Percentiles rank a stretch among this genome's conserved stretches.
These are phyloP conservation scores for Hanseniaspora clermontiae DNA, from an alignment of 805 yeast species.

Conservation along the genomic window DNA sequence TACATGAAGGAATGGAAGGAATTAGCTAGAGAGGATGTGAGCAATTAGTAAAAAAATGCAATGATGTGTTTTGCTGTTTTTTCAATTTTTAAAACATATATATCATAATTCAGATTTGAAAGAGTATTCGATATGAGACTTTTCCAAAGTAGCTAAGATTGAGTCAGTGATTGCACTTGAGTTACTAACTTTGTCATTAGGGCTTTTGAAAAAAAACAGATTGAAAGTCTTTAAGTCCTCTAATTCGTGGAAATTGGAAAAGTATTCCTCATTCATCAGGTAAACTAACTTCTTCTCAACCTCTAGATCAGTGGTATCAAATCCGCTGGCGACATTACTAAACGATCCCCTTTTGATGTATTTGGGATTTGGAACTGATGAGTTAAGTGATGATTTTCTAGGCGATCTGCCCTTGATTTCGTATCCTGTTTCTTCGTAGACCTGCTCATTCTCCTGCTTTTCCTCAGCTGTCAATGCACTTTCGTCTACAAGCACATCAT, in stretches of 20 bases:
- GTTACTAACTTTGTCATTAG: background rate
- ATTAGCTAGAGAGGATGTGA: conserved; percentile 40
- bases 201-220: conserved; percentile 1
- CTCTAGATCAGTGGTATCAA: background rate
- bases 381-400: background rate
- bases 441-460: background rate
- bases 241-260: conserved; percentile 3
- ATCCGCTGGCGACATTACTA: background rate
- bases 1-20: conserved; percentile 92
- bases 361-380: background rate
- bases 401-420: conserved; percentile 3
- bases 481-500: conserved; percentile 4
- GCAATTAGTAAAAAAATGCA: background rate
- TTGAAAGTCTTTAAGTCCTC: background rate
- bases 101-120: background rate
- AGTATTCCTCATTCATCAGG: conserved; percentile 13
- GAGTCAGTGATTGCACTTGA: background rate
- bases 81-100: conserved; percentile 17
- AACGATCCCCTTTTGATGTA: conserved; percentile 7
- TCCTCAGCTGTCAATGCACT: conserved; percentile 1
- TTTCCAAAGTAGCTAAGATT: conserved; percentile 7
- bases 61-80: no score
- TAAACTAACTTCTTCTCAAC: conserved; percentile 2
- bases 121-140: conserved; percentile 1
- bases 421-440: conserved; percentile 10